phyloP scores from a whole-genome alignment of 2,329 filamentous ascomycete genomes.

The Samsoniella hepiali region DNA sequence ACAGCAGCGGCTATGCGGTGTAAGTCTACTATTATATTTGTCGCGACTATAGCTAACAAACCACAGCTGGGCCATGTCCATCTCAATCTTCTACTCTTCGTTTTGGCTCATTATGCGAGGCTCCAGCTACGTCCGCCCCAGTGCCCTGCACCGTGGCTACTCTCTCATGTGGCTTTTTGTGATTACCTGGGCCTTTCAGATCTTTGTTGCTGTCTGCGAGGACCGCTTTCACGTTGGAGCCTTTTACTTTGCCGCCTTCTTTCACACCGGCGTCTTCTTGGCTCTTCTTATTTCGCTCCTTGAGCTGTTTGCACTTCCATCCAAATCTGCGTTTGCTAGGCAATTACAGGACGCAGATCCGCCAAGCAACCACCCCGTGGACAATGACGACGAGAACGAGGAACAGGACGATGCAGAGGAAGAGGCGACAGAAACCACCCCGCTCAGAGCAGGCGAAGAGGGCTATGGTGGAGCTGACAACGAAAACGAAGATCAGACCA shows the following conservation, averaged over 20 bases:
- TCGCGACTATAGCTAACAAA: conserved; percentile 19
- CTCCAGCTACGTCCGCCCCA: conserved; percentile 76
- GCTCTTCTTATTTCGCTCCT: conserved; percentile 71
- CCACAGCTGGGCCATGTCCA: conserved; percentile 72
- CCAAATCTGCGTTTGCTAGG: conserved; percentile 66
- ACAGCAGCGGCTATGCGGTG: conserved; percentile 82
- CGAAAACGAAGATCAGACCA: conserved; percentile 42
- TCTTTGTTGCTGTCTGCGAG: conserved; percentile 71
- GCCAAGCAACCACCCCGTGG: conserved; percentile 9
- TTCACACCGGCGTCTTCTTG: conserved; percentile 71
- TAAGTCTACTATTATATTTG: conserved; percentile 31
- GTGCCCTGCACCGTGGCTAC: conserved; percentile 80
- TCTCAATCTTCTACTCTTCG: conserved; percentile 73
- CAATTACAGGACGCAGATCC: conserved; percentile 46
- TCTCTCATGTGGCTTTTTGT: conserved; percentile 80
- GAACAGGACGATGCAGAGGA: conserved; percentile 21
- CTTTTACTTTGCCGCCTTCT: conserved; percentile 78
- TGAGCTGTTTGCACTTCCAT: conserved; percentile 74
- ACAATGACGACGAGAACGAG: conserved; percentile 6
- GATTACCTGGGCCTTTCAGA: conserved; percentile 68
- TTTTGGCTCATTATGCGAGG: conserved; percentile 81
- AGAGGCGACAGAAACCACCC: conserved; percentile 50
- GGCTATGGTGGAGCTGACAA: conserved; percentile 31
- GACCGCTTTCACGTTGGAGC: conserved; percentile 69
- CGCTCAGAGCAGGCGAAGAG: conserved; percentile 41